Base-by-base conservation (phyloP, 371 early-diverging fungal genomes). In the Zopfochytrium polystomum region DNA sequence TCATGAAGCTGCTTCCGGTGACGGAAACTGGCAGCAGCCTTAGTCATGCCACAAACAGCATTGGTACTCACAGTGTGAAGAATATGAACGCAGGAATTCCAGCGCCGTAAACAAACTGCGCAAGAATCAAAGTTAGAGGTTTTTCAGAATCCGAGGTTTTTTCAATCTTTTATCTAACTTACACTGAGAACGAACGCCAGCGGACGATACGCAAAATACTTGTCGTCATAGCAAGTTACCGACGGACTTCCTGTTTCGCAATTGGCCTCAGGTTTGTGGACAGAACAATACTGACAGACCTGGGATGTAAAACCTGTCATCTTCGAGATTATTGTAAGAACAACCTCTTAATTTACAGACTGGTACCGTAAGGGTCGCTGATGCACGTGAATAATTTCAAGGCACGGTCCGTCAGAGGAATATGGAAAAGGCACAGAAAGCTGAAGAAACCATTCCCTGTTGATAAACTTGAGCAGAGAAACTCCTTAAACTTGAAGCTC, bases 41-140 rank as follows among this genome's bases (percentile, higher is more conserved):
- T 7, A 27, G 30, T 18, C 38, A 13, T 20, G 33, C 25, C 29
- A 38, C 3, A 47, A n/a, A 23, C 48, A 32, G 2, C 2, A 45
- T 26, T 15, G 2, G 7, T 4, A 32, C 62, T 61, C 35, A 55
- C 62, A 63, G 25, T 2, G 42, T 4, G 23, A 42, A 9, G 27
- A 32, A 61, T 7, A 63, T 31, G 29, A 63, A 63, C 6, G 46
- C 22, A 6, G 64, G 64, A 46, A 63, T 63, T n/a, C 64, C 64
- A 27, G 23, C 35, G 18, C 64, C 64, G 33, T 63, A 63, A 2
- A 63, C 7, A n/a, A n/a, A n/a, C 1, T 55, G 27, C 13, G 51
- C 64, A 20, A 52, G 23, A 31, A 63, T 29, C 11, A 9, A 42
- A 3, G 64, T 58, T 31, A 63, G 33, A 1, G 58, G 52, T 11